A percentile compares a stretch with the other conserved stretches of the same genome.
These are phyloP conservation scores for Bertia moriformis DNA, from an alignment of 2,329 filamentous ascomycete species.

Conservation along the genomic window DNA sequence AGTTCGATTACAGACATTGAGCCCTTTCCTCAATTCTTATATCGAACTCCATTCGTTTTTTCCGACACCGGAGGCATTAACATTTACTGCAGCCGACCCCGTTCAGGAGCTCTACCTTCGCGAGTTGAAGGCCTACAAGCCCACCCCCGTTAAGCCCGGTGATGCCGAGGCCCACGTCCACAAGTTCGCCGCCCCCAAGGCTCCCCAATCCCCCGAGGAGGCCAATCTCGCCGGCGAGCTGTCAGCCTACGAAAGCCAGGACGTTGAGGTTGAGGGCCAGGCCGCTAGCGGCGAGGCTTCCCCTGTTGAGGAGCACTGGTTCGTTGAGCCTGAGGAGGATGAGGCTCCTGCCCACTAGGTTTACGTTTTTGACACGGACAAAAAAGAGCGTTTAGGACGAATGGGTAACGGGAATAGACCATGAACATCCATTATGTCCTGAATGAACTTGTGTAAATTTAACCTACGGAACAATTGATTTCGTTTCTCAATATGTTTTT, in stretches of 20 bases:
- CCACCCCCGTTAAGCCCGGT: slow-evolving; percentile 45
- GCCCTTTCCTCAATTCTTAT: too few species aligned
- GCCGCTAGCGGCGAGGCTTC: slow-evolving; percentile 33
- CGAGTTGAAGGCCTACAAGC: slow-evolving; percentile 60
- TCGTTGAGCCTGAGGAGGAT: slow-evolving; percentile 35
- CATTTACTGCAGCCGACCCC: slow-evolving; percentile 39
- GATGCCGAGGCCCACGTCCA: slow-evolving; percentile 61
- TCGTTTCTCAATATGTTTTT: neutral
- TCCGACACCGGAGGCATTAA: neutral
- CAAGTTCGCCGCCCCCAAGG: slow-evolving; percentile 47
- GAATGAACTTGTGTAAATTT: slow-evolving; percentile 1
- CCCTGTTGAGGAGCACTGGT: slow-evolving; percentile 31
- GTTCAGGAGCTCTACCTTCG: slow-evolving; percentile 63
- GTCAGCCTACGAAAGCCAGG: slow-evolving; percentile 55
- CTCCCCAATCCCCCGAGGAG: slow-evolving; percentile 56
- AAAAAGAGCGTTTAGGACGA: neutral
- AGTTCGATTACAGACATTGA: too few species aligned
- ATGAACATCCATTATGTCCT: neutral
- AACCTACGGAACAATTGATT: neutral
- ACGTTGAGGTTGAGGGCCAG: slow-evolving; percentile 57
- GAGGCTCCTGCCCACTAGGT: neutral
- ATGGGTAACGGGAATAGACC: neutral
- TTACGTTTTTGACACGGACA: neutral
- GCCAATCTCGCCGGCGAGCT: slow-evolving; percentile 54
- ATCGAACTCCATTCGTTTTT: neutral